Evolutionary conservation across 139 green algal species (phyloP).

Genomic region (Chlamydomonas eustigma): DNA sequence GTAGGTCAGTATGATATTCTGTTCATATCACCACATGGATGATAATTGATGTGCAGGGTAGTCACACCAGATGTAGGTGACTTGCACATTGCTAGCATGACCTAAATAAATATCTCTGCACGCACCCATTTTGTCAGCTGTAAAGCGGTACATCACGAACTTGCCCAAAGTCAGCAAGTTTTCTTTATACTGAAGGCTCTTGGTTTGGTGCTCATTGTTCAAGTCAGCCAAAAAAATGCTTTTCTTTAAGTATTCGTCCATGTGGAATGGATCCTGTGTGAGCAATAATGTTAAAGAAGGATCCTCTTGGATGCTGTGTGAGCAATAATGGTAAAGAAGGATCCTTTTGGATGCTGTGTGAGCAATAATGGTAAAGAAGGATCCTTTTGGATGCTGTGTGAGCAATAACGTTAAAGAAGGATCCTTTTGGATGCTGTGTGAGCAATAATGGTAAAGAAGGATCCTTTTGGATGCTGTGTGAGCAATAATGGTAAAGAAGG

Average conservation of each 20-base stretch:
- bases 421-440: too few species aligned
- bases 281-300: too few species aligned
- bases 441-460: too few species aligned
- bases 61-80: too few species aligned
- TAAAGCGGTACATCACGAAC: constrained; percentile 77
- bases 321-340: too few species aligned
- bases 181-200: constrained; percentile 56
- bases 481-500: too few species aligned
- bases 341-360: too few species aligned
- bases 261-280: constrained; percentile 54
- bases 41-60: not conserved
- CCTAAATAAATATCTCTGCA: not conserved
- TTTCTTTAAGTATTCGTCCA: constrained; percentile 57
- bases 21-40: not conserved
- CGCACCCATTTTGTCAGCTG: constrained; percentile 64
- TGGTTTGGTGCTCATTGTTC: constrained; percentile 73
- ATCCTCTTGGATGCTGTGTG: too few species aligned
- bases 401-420: too few species aligned
- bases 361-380: too few species aligned
- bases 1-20: not conserved
- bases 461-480: too few species aligned
- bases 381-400: too few species aligned
- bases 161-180: constrained; percentile 69
- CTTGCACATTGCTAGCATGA: not conserved
- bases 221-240: constrained; percentile 81